These are phyloP conservation scores for Fusarium hainanense DNA, from an alignment of 2,329 filamentous ascomycete genomes.

Conservation along the genomic window DNA sequence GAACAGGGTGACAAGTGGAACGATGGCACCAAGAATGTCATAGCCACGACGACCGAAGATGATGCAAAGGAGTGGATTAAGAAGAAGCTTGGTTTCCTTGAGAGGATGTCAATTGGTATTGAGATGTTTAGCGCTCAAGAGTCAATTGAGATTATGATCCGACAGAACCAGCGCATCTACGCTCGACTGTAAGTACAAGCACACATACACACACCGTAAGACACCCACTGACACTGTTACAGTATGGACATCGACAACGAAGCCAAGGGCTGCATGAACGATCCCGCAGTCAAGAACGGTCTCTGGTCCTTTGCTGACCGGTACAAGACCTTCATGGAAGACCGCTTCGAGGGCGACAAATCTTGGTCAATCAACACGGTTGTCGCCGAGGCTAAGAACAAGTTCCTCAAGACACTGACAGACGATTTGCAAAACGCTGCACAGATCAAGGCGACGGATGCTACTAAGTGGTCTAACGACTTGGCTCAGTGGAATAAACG, in stretches of 20 bases:
- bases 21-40: background rate
- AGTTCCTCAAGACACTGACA: background rate
- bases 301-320: slow-evolving; percentile 23
- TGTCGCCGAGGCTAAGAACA: background rate
- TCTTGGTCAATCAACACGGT: slow-evolving; percentile 7
- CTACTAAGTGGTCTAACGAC: background rate
- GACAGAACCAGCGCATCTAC: slow-evolving; percentile 19
- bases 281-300: background rate
- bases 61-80: background rate
- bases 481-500: background rate
- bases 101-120: slow-evolving; percentile 8
- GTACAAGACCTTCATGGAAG: slow-evolving; percentile 7
- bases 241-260: slow-evolving; percentile 8
- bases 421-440: background rate
- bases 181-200: background rate
- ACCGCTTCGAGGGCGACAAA: background rate
- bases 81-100: background rate
- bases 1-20: background rate
- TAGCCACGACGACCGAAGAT: background rate
- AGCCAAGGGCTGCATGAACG: slow-evolving; percentile 6
- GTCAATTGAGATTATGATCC: background rate
- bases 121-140: slow-evolving; percentile 8
- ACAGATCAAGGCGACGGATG: rapidly evolving
- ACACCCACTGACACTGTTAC: no score
- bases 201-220: no score